Conservation (phyloP, 805 yeast genomes). For the Pichia insulana region DNA sequence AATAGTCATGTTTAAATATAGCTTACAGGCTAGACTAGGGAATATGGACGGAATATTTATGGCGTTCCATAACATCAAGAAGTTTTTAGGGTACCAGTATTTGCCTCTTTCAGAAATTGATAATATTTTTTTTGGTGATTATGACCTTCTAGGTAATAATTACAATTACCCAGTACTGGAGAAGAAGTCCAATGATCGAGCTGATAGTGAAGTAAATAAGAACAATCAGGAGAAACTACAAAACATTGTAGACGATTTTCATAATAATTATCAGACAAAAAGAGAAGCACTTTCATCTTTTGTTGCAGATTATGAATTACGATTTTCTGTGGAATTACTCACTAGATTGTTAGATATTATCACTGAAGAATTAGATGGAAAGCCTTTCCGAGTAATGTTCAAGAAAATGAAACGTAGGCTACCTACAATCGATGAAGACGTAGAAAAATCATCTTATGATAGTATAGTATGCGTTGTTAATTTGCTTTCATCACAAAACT, state of each 20-base stretch:
- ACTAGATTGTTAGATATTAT: constrained; percentile 35
- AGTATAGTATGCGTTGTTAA: constrained; percentile 11
- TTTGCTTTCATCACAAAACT: constrained; percentile 5
- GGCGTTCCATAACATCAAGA: constrained; percentile 78
- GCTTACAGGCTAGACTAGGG: constrained; percentile 88
- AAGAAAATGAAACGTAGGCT: constrained; percentile 6
- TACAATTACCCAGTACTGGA: constrained; percentile 6
- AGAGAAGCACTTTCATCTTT: constrained; percentile 33
- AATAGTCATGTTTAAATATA: constrained; percentile 73
- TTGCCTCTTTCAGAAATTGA: constrained; percentile 70
- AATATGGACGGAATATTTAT: constrained; percentile 94
- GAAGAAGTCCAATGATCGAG: not conserved
- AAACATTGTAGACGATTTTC: constrained; percentile 20
- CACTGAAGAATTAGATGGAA: constrained; percentile 22
- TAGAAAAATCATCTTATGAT: constrained; percentile 1
- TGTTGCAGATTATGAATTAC: constrained; percentile 65
- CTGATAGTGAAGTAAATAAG: not conserved
- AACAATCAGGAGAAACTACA: constrained; percentile 10
- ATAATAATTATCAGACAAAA: constrained; percentile 24
- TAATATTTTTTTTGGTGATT: constrained; percentile 41
- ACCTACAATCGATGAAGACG: constrained; percentile 1
- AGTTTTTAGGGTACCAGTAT: constrained; percentile 86
- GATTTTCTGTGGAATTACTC: constrained; percentile 47
- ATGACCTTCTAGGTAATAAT: not conserved
- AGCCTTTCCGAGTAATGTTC: constrained; percentile 31